Base-by-base conservation (phyloP, 2,329 filamentous ascomycete genomes). In the Septoria petroselini region DNA sequence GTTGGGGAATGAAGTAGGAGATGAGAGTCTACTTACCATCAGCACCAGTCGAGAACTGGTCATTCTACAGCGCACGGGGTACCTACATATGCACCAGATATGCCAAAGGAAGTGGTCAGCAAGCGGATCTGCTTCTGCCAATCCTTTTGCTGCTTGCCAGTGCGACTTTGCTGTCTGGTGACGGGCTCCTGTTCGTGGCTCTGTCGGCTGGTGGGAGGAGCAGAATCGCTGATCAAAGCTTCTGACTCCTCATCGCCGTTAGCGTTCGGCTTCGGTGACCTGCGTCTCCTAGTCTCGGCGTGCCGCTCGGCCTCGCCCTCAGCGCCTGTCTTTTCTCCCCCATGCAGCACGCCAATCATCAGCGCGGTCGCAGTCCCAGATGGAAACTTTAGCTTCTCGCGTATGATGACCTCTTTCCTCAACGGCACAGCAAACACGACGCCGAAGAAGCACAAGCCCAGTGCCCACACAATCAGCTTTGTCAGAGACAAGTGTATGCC, bases 341-440 rank as follows among this genome's bases (percentile, higher is more conserved):
- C 88, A 68, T 97, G 91, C 8, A 98, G 73, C 1, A 97, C 88
- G 3, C 84, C 83, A 58, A 98, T 96, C 74, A 98, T 84, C 15
- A 97, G 79, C 0, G 93, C 93, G 1, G 93, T 97, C 41, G 93
- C 94, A 48, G 94, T 97, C 1, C 93, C 93, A 62, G 88, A 95
- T 0, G 93, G 93, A 61, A 98, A 98, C 65, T 88, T 93, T 50
- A 98, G 72, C 66, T 91, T 87, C 72, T 98, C 93, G 50, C 86
- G 75, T 48, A 98, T 88, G 53, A 98, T 94, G 47, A 97, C 91
- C 71, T 98, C 89, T 48, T 83, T 86, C 39, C 93, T 80, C 47
- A 97, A 66, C 1, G 93, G 93, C 11, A 98, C 91, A 0, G 91
- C 93, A 72, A 98, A 97, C 1, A 97, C 85, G 1, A 97, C 93